These are phyloP conservation scores for Colletotrichum sp. DNA, from an alignment of 2,329 filamentous ascomycete genomes.

Conservation along the genomic window DNA sequence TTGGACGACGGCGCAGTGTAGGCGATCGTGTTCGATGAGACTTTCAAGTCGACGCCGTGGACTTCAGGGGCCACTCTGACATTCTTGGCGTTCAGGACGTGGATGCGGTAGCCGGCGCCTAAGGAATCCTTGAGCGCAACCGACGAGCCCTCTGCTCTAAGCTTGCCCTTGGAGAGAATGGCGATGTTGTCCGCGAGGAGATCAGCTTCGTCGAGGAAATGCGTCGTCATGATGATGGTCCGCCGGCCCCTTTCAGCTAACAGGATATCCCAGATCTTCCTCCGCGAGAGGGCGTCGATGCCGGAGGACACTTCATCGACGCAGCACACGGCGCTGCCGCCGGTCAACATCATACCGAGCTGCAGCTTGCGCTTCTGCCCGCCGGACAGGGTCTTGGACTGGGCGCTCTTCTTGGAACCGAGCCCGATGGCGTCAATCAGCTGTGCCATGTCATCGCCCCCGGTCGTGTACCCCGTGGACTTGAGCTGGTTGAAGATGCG, in stretches of 20 bases:
- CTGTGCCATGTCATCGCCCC: conserved; percentile 45
- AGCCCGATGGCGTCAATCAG: conserved; percentile 71
- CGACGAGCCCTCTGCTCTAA: conserved; percentile 71
- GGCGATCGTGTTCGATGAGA: conserved; percentile 73
- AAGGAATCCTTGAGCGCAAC: conserved; percentile 71
- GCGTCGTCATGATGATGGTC: conserved; percentile 75
- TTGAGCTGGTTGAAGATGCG: conserved; percentile 74
- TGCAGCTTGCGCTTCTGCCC: conserved; percentile 81
- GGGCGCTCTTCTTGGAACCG: conserved; percentile 64
- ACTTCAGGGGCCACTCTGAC: conserved; percentile 54
- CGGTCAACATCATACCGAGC: conserved; percentile 80
- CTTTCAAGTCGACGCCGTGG: conserved; percentile 58
- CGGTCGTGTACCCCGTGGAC: conserved; percentile 49
- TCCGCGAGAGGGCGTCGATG: conserved; percentile 71
- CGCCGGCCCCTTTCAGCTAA: conserved; percentile 69
- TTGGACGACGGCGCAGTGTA: conserved; percentile 75
- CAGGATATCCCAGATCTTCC: conserved; percentile 60
- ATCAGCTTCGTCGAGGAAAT: conserved; percentile 80
- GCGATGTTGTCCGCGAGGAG: conserved; percentile 74
- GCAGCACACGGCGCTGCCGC: conserved; percentile 74
- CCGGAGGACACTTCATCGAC: conserved; percentile 79
- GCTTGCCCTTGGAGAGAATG: conserved; percentile 69
- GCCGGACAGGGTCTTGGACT: conserved; percentile 70
- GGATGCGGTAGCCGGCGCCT: conserved; percentile 48
- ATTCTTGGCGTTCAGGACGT: conserved; percentile 44